A percentile compares a stretch with the other conserved stretches of the same genome.
Evolutionary conservation across 257 asterid species (phyloP).

Genomic region (Phtheirospermum japonicum): DNA sequence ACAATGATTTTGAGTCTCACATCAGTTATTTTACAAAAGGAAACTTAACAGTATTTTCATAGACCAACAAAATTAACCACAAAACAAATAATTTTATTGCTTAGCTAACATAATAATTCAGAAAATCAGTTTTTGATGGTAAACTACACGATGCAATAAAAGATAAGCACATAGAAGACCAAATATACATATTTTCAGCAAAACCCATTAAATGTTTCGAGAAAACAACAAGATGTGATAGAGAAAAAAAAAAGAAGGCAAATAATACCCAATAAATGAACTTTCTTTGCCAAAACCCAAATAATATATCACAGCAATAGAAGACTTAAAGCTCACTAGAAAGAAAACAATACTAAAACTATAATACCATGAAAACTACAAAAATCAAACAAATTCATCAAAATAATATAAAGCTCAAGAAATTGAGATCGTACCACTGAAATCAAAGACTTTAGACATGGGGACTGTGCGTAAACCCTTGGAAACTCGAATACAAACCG

Average conservation of each 20-base stretch:
- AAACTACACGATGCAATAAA: not conserved
- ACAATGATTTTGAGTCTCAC: slow-evolving; percentile 14
- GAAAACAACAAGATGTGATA: slow-evolving; percentile 23
- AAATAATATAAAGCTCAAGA: slow-evolving; percentile 1
- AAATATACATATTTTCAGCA: not conserved
- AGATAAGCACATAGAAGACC: not conserved
- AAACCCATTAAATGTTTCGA: not conserved
- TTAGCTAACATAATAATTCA: not conserved
- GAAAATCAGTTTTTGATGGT: slow-evolving; percentile 3
- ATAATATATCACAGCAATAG: not conserved
- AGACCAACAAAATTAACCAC: not conserved
- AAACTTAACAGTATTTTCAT: not conserved
- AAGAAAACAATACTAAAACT: not conserved
- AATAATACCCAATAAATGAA: too few relatives aligned
- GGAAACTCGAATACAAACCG: slow-evolving; percentile 33
- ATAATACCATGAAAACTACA: not conserved
- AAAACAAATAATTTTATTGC: not conserved
- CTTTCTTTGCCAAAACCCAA: slow-evolving; percentile 14
- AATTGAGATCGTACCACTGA: slow-evolving; percentile 49
- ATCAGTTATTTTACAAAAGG: too few relatives aligned
- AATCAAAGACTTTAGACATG: slow-evolving; percentile 74
- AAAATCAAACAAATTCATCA: not conserved
- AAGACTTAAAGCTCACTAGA: not conserved
- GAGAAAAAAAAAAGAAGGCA: too few relatives aligned
- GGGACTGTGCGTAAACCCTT: slow-evolving; percentile 33